These are phyloP conservation scores for Talaromyces trachyspermus DNA, from an alignment of 495 filamentous ascomycete species.

Conservation along the genomic window DNA sequence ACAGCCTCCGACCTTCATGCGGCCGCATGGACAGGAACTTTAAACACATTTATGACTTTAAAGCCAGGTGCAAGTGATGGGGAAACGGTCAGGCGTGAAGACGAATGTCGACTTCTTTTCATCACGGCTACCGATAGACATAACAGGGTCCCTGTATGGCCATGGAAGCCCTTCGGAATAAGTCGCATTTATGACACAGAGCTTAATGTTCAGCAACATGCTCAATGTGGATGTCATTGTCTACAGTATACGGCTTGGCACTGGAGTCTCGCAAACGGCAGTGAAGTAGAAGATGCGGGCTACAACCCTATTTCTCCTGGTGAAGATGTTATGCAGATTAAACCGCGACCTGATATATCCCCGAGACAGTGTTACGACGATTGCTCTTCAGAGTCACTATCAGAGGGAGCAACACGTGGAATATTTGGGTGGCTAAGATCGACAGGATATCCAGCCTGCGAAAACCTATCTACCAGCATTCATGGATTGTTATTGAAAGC, in stretches of 20 bases:
- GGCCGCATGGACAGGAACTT: constrained; percentile 17
- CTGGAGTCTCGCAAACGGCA: constrained; percentile 15
- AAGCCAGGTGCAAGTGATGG: constrained; percentile 6
- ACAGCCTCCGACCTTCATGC: constrained; percentile 16
- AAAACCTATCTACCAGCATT: constrained; percentile 22
- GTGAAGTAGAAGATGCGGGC: constrained; percentile 10
- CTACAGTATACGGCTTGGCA: constrained; percentile 21
- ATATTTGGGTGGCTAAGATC: constrained; percentile 18
- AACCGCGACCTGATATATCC: neutral
- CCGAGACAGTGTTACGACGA: constrained; percentile 9
- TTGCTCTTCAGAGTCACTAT: constrained; percentile 10
- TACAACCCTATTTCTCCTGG: neutral
- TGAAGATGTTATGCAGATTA: neutral
- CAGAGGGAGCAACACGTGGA: constrained; percentile 12
- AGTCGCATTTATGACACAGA: constrained; percentile 19
- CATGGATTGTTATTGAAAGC: constrained; percentile 22
- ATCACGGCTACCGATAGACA: constrained; percentile 17
- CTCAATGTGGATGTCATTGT: constrained; percentile 17
- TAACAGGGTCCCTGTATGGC: constrained; percentile 14
- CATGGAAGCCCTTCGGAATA: constrained; percentile 23
- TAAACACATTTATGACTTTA: constrained; percentile 18
- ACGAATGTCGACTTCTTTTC: constrained; percentile 23
- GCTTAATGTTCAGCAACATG: constrained; percentile 18
- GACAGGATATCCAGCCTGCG: constrained; percentile 12
- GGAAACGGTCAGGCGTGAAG: constrained; percentile 16